Evolutionary conservation across 345 rosid genomes (phyloP).

Genomic region (Rhodamnia rubescens): DNA sequence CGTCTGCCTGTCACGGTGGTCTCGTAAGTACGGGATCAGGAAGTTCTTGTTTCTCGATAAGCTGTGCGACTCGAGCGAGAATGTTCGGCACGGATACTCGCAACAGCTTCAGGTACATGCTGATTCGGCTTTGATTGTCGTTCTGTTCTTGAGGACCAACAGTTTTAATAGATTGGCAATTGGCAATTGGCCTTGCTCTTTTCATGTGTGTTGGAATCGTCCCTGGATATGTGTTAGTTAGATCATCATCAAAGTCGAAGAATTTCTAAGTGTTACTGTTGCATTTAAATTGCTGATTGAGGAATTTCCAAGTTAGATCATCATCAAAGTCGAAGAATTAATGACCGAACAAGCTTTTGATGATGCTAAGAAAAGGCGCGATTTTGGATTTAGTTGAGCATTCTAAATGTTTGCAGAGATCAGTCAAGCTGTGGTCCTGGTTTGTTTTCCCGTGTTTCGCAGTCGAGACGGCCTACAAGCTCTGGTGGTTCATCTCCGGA

Average conservation of each 20-base stretch:
- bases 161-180: not conserved
- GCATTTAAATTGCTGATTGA: not conserved
- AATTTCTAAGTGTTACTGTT: not conserved
- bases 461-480: conserved; percentile 56
- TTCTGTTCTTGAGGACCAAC: not conserved
- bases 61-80: conserved; percentile 37
- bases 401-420: conserved; percentile 33
- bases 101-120: conserved; percentile 47
- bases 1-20: conserved; percentile 49
- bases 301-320: not conserved
- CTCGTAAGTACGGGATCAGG: conserved; percentile 56
- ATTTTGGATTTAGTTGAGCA: not conserved
- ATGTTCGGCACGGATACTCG: conserved; percentile 42
- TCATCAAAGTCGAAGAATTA: not conserved
- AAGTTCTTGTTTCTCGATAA: conserved; percentile 70
- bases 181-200: not conserved
- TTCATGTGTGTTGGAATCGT: not conserved
- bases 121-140: not conserved
- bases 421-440: conserved; percentile 51
- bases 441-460: conserved; percentile 73
- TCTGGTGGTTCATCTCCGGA: conserved; percentile 89
- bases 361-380: not conserved
- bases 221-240: too few species aligned
- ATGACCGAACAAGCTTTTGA: not conserved
- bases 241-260: not conserved